Base-by-base conservation (phyloP, 2,329 filamentous ascomycete species). In the Endothia cerciana region DNA sequence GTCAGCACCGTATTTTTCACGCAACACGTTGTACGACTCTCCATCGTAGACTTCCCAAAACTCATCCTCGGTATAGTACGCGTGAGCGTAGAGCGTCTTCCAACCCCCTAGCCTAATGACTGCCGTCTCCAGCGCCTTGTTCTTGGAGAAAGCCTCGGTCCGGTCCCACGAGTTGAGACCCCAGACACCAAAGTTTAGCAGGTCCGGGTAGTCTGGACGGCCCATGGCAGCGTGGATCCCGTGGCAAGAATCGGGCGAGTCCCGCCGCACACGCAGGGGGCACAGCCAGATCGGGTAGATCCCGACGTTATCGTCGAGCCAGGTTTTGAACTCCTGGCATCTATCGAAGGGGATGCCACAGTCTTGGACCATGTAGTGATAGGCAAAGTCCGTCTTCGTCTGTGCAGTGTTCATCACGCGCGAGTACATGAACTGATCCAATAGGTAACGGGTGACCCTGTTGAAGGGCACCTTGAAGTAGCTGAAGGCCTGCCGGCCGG, bases 41-140 rank as follows among this genome's bases (percentile, higher is more conserved):
- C 81, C 79, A 72, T 90, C 84, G 68, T 91, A 91, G 62, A 85
- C 81, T 11, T 78, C 74, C 89, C 89, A 91, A 73, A 92, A 92
- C 69, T 91, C 89, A 0, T 85, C 82, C 72, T 89, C 85, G 3
- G 82, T 85, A 74, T 90, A 90, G 75, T 88, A 91, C 0, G 87
- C 86, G 65, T 91, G 88, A 0, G 88, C 88, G 69, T 92, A 92
- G 1, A 92, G 77, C 80, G 87, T 90, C 76, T 91, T 91, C 79
- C 87, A 88, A 6, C 89, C 89, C 2, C 84, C 81, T 7, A 89
- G 79, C 33, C 85, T 82, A 10, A 81, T 80, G 0, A 91, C 80
- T 63, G 84, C 86, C 10, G 79, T 76, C 75, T 91, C 89, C 1
- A 92, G 78, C 0, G 80, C 80, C 0, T 87, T 82, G 73, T 91